A percentile compares a stretch with the other conserved stretches of the same genome.
Evolutionary conservation across 2,329 filamentous ascomycete genomes (phyloP).

Genomic region (Cladophialophora carrionii): DNA sequence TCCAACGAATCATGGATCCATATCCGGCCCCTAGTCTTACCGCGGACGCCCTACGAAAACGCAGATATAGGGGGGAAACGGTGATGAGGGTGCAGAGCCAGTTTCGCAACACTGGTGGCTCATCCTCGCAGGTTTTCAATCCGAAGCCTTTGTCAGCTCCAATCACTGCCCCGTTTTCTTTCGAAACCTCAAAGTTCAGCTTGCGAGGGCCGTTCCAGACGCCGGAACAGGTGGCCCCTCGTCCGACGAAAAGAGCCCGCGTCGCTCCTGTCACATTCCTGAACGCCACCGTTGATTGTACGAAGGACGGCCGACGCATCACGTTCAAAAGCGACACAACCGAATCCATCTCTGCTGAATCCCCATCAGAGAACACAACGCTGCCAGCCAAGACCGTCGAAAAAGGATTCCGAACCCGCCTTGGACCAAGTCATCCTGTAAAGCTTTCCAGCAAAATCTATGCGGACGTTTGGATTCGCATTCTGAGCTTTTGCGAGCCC

Average conservation of each 20-base stretch:
- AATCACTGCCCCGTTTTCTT: neutral
- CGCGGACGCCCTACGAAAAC: conserved; percentile 13
- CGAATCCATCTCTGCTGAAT: neutral
- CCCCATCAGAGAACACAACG: neutral
- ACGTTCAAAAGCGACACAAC: neutral
- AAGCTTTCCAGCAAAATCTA: conserved; percentile 18
- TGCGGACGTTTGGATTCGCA: conserved; percentile 34
- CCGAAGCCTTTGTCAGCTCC: neutral
- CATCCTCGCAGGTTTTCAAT: conserved; percentile 21
- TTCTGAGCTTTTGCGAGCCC: conserved; percentile 35
- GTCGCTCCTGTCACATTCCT: conserved; percentile 13
- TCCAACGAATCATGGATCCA: neutral
- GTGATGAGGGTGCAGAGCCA: conserved; percentile 24
- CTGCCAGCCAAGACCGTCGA: neutral
- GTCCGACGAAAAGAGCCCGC: neutral
- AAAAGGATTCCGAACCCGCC: conserved; percentile 1
- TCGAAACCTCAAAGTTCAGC: neutral
- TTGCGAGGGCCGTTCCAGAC: neutral
- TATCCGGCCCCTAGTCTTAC: neutral
- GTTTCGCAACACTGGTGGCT: conserved; percentile 18
- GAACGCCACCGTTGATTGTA: conserved; percentile 18
- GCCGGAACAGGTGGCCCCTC: neutral
- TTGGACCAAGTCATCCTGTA: conserved; percentile 21
- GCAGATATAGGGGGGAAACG: conserved; percentile 19
- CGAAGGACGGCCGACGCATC: conserved; percentile 11